phyloP scores from a whole-genome alignment of 768 basidiomycete species.

The Collybia sp. region DNA sequence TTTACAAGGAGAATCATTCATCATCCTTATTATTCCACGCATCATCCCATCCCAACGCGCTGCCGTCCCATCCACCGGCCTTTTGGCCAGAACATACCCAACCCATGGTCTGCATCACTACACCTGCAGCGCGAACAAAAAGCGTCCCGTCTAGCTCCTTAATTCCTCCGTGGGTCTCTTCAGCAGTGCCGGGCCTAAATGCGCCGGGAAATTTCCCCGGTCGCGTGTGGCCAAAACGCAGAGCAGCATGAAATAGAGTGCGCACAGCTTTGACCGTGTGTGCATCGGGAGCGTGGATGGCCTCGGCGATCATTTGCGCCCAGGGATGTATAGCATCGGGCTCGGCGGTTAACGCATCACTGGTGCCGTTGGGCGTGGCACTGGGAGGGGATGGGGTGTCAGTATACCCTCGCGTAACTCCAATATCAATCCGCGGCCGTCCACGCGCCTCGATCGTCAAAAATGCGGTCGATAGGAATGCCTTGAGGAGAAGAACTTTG shows the following conservation, averaged over 20 bases:
- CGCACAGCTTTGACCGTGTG: constrained; percentile 49
- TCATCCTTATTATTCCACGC: constrained; percentile 41
- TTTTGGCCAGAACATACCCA: constrained; percentile 51
- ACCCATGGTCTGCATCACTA: constrained; percentile 49
- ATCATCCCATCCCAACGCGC: constrained; percentile 58
- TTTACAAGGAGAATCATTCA: no score
- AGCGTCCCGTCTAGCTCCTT: constrained; percentile 47
- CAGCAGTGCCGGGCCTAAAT: constrained; percentile 24
- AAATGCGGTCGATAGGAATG: constrained; percentile 33
- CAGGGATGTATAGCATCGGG: constrained; percentile 42
- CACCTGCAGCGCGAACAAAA: constrained; percentile 53
- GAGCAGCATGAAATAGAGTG: constrained; percentile 41
- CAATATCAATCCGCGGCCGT: constrained; percentile 46
- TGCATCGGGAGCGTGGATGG: constrained; percentile 44
- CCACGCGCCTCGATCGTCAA: constrained; percentile 37
- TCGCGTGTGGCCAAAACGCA: constrained; percentile 37
- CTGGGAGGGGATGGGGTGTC: constrained; percentile 34
- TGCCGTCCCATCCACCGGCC: constrained; percentile 17
- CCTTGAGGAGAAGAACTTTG: constrained; percentile 41
- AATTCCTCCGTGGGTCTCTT: constrained; percentile 43
- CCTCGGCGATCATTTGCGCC: constrained; percentile 41
- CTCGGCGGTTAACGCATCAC: constrained; percentile 16
- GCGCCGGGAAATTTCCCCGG: constrained; percentile 23
- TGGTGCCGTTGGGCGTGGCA: neutral
- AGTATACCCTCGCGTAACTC: constrained; percentile 41